These are phyloP conservation scores for Apiospora hydei DNA, from an alignment of 2,329 filamentous ascomycete species.

Conservation along the genomic window DNA sequence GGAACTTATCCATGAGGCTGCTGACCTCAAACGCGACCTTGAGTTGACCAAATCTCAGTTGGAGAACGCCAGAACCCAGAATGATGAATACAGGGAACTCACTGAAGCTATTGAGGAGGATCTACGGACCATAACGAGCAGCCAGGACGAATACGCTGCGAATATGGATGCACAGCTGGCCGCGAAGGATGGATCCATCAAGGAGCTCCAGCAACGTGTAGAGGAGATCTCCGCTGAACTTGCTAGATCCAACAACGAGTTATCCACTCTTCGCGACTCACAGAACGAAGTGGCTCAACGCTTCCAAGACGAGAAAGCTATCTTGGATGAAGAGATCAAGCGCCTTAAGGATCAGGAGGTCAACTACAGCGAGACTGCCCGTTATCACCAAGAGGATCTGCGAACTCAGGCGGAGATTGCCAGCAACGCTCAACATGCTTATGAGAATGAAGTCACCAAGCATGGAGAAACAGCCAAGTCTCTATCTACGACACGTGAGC, in stretches of 20 bases:
- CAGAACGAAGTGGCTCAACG: conserved; percentile 76
- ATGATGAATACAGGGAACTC: conserved; percentile 87
- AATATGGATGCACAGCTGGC: conserved; percentile 80
- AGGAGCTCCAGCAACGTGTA: conserved; percentile 82
- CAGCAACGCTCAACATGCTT: conserved; percentile 90
- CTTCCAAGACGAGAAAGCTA: conserved; percentile 82
- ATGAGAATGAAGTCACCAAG: conserved; percentile 92
- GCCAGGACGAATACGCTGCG: conserved; percentile 86
- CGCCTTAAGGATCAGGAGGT: conserved; percentile 86
- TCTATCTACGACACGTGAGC: conserved; percentile 78
- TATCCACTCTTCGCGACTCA: conserved; percentile 80
- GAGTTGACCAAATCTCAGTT: conserved; percentile 83
- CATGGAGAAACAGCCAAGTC: conserved; percentile 94
- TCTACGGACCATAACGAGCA: conserved; percentile 77
- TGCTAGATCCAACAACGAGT: conserved; percentile 79
- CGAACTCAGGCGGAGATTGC: conserved; percentile 94
- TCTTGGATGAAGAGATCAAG: conserved; percentile 78
- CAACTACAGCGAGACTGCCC: conserved; percentile 78
- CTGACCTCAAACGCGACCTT: conserved; percentile 86
- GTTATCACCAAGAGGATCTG: conserved; percentile 89
- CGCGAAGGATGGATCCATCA: conserved; percentile 80
- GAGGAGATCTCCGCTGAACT: conserved; percentile 87
- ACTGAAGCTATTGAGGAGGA: conserved; percentile 89
- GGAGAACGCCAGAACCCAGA: conserved; percentile 80
- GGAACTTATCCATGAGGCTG: conserved; percentile 82